These are phyloP conservation scores for Tetrahymena elliotti DNA, from an alignment of 73 alveolate genomes.

Conservation along the genomic window DNA sequence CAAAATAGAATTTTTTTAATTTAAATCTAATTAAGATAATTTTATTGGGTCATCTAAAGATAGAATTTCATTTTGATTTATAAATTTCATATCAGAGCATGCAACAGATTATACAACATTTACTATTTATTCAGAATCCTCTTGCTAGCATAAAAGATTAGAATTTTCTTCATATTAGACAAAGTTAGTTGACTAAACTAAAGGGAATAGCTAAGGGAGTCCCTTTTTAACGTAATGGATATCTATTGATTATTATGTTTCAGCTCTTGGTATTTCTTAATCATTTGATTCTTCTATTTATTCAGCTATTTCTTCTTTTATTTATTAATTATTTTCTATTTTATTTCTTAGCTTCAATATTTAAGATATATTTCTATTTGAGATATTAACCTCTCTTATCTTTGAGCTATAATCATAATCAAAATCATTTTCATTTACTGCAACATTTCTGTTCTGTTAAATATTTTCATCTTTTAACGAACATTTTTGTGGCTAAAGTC, in stretches of 20 bases:
- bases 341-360: neutral
- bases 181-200: neutral
- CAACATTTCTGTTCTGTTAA: neutral
- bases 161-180: neutral
- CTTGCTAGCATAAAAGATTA: neutral
- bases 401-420: neutral
- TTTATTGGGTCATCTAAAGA: neutral
- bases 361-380: neutral
- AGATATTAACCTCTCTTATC: neutral
- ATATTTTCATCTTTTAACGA: neutral
- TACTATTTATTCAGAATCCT: neutral
- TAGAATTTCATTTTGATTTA: neutral
- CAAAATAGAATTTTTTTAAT: neutral
- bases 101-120: neutral
- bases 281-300: neutral
- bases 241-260: neutral
- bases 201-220: neutral
- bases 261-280: neutral
- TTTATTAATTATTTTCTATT: neutral
- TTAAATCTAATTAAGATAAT: neutral
- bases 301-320: neutral
- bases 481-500: neutral
- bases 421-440: neutral
- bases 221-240: neutral
- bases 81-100: neutral